Base-by-base conservation (phyloP, 306 rosid species). In the Vigna radiata region DNA sequence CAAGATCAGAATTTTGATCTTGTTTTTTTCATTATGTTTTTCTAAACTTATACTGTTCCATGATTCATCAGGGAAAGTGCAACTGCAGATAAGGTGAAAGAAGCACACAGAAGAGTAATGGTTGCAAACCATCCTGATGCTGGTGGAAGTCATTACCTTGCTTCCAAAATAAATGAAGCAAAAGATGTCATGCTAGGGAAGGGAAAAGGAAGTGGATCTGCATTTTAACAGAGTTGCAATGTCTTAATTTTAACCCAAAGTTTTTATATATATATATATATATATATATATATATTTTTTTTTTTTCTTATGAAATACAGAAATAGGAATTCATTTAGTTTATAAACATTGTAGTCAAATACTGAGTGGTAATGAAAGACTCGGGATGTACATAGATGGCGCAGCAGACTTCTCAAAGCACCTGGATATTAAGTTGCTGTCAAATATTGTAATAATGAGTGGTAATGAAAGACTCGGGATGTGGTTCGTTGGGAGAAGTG, bases 111-210 rank as follows among this genome's bases (percentile, higher is more conserved):
- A 72, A 89, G 53, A 76, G 90, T 91, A 21, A 91, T 89, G 94
- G 84, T 91, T 46, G 93, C 96, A n/a, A 91, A 91, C 77, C 94
- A 91, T 88, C 94, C 92, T 6, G 94, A 89, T 78, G 97, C 94
- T 2, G 92, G 91, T 58, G 94, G 96, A 48, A 87, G 92, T 58
- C 91, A 87, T 88, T 91, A 91, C 77, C 96, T 91, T 56, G 94
- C 96, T 46, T 89, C 94, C 43, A 91, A 89, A 86, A 87, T 89
- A 71, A 91, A 91, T 17, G 91, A 89, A 84, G 94, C 92, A 5
- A 91, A 91, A 73, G 92, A 91, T 62, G 85, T 87, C 63, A 86
- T 91, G 90, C 86, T 91, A 1, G 83, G 92, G 9, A 89, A 85
- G 79, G 67, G 84, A n/a, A 85, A 85, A 78, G 87, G 90, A 21